These are phyloP conservation scores for Rhododendron griersonianum DNA, from an alignment of 148 eudicot genomes.

Conservation along the genomic window DNA sequence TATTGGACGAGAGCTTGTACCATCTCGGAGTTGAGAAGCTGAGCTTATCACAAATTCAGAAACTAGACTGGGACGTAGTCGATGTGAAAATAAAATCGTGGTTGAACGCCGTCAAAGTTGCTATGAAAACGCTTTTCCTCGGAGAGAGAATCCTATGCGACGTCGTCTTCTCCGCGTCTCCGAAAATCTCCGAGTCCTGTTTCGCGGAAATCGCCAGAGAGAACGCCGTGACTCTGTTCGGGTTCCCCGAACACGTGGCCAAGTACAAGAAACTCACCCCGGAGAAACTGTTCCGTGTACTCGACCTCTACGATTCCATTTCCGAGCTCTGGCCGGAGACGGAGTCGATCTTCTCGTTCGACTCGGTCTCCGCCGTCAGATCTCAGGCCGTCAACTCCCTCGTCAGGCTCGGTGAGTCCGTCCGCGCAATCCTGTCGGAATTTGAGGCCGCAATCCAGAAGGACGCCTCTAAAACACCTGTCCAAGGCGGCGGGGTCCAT, in stretches of 20 bases:
- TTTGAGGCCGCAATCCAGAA: constrained; percentile 48
- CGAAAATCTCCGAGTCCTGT: constrained; percentile 43
- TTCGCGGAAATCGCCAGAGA: constrained; percentile 59
- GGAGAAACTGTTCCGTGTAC: constrained; percentile 41
- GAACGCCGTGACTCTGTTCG: constrained; percentile 36
- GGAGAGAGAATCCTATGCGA: constrained; percentile 66
- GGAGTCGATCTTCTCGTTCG: constrained; percentile 35
- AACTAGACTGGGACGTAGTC: constrained; percentile 50
- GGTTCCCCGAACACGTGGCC: constrained; percentile 52
- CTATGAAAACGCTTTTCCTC: constrained; percentile 43
- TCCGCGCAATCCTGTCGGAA: constrained; percentile 20
- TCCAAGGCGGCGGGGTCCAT: constrained; percentile 39
- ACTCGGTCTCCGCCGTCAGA: constrained; percentile 21
- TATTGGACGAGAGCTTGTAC: constrained; percentile 39
- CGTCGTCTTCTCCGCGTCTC: constrained; percentile 46
- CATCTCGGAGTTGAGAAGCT: constrained; percentile 39
- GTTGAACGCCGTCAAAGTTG: constrained; percentile 31
- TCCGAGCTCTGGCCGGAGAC: constrained; percentile 37
- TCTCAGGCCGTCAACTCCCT: constrained; percentile 27
- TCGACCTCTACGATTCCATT: constrained; percentile 40
- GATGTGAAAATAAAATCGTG: constrained; percentile 54
- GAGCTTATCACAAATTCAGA: constrained; percentile 31
- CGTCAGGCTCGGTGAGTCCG: constrained; percentile 31
- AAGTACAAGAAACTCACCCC: constrained; percentile 51
- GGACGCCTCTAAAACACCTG: constrained; percentile 27